phyloP scores from a whole-genome alignment of 169 alveolate species.

The Cryptosporidium baileyi region DNA sequence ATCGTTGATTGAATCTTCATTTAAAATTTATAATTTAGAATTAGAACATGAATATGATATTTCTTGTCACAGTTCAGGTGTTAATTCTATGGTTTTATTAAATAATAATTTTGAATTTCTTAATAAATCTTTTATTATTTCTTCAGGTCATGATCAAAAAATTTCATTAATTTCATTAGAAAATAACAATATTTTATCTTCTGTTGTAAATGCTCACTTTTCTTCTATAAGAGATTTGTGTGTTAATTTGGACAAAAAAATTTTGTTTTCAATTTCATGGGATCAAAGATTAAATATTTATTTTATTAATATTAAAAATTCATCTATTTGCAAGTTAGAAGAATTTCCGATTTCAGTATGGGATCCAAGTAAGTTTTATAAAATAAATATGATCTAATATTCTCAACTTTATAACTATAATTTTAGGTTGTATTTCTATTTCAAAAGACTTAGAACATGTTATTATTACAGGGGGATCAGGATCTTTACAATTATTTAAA shows the following conservation, averaged over 20 bases:
- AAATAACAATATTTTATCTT: neutral
- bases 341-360: conserved; percentile 14
- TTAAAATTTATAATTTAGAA: neutral
- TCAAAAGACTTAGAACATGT: neutral
- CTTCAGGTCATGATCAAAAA: conserved; percentile 62
- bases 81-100: conserved; percentile 1
- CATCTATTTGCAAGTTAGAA: neutral
- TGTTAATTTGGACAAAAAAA: neutral
- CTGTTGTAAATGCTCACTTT: conserved; percentile 30
- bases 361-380: conserved; percentile 57
- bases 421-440: conserved; percentile 35
- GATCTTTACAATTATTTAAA: conserved; percentile 21
- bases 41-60: neutral
- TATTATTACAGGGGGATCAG: conserved; percentile 57
- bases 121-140: neutral
- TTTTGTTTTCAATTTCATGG: conserved; percentile 38
- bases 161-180: neutral
- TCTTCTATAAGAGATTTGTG: conserved; percentile 57
- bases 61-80: conserved; percentile 44
- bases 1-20: neutral
- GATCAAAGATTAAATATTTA: conserved; percentile 4
- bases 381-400: neutral
- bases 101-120: neutral
- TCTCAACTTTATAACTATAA: neutral
- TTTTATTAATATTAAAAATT: neutral